Conservation (phyloP, 2,329 filamentous ascomycete genomes). For the Trichoderma endophyticum region DNA sequence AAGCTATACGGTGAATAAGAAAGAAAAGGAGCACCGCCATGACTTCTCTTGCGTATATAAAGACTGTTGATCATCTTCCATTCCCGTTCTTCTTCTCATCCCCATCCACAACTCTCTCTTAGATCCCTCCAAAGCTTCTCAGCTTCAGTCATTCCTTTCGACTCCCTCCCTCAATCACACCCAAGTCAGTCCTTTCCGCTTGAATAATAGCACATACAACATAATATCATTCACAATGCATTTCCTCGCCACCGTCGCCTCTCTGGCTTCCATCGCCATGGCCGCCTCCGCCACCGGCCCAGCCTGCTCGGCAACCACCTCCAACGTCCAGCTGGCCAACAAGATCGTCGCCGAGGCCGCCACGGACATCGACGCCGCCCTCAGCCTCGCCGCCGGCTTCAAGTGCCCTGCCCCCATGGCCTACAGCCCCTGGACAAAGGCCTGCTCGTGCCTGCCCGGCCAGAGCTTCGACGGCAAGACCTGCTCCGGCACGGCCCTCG, state of each 20-base stretch:
- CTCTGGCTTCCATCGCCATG: constrained; percentile 25
- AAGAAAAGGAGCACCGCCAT: neutral
- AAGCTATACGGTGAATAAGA: neutral
- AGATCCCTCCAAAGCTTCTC: neutral
- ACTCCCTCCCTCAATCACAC: neutral
- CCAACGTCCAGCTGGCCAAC: constrained; percentile 19
- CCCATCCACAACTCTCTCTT: neutral
- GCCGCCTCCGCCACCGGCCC: constrained; percentile 24
- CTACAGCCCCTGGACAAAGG: constrained; percentile 38
- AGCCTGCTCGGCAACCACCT: neutral
- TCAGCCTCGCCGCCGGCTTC: constrained; percentile 24
- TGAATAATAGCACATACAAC: neutral
- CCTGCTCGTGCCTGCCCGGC: constrained; percentile 44
- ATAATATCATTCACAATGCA: constrained; percentile 27
- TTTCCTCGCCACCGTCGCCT: constrained; percentile 31
- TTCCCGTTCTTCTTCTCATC: neutral
- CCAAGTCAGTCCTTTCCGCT: neutral
- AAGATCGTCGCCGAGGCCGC: constrained; percentile 20
- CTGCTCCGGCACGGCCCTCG: constrained; percentile 29
- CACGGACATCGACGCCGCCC: neutral
- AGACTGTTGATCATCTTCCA: neutral
- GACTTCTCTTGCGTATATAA: neutral
- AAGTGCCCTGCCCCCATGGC: constrained; percentile 34
- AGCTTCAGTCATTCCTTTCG: constrained; percentile 1
- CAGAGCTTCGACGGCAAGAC: constrained; percentile 35